Percentiles rank a stretch among this genome's conserved stretches.
Conservation (phyloP, 306 rosid species). For the Trichosanthes truncata region DNA sequence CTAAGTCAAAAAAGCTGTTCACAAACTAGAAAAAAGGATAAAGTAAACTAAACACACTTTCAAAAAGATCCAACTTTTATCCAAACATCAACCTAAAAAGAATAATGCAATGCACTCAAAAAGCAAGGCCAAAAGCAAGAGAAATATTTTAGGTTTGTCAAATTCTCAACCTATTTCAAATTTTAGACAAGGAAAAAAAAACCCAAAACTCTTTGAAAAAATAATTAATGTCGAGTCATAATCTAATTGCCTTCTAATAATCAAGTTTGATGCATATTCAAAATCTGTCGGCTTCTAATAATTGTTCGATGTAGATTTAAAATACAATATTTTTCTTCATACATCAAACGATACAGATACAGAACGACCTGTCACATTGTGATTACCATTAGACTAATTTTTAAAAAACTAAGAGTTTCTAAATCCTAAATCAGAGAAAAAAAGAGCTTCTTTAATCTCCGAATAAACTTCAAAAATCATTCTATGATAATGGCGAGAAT, state of each 20-base stretch:
- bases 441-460: slow-evolving; percentile 86
- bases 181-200: background rate
- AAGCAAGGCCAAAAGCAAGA: background rate
- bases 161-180: background rate
- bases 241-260: too few species aligned
- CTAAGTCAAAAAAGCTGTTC: background rate
- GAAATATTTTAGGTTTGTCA: background rate
- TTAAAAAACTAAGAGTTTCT: background rate
- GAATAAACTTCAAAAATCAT: slow-evolving; percentile 68
- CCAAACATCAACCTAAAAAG: slow-evolving; percentile 1
- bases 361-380: too few species aligned
- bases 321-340: too few species aligned
- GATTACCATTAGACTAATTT: background rate
- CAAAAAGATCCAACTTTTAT: background rate
- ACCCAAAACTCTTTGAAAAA: too few species aligned
- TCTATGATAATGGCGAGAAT: slow-evolving; percentile 57
- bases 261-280: background rate
- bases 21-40: background rate
- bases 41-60: background rate
- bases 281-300: too few species aligned
- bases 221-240: too few species aligned
- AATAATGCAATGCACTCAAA: background rate
- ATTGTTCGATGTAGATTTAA: background rate
- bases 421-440: slow-evolving; percentile 42
- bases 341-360: background rate